Base-by-base conservation (phyloP, 495 filamentous ascomycete genomes). In the Penicillium atrosanguineum region DNA sequence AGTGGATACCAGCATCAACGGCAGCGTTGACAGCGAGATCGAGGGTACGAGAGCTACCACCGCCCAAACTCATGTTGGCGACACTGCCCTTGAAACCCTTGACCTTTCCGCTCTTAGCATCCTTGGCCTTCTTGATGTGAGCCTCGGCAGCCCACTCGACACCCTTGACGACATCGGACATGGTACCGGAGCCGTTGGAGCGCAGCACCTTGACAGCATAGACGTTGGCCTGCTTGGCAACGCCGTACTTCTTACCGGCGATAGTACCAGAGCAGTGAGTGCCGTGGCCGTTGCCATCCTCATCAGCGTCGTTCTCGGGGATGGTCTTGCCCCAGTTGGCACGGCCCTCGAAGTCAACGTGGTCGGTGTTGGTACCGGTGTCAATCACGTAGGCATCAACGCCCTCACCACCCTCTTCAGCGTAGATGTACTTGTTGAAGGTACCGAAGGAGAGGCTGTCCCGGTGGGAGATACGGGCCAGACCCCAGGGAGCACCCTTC, bases 321-420 rank as follows among this genome's bases (percentile, higher is more conserved):
- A 99, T 88, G 50, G 95, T 99, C 85, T 95, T 91, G 69, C 93
- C 93, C 95, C 95, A 99, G 62, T 78, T 74, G 46, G 95, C 95
- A 68, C 95, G 91, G 49, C 91, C 95, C 70, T 91, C 92, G 58
- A 99, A 99, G 74, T 99, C 95, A 56, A 93, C 91, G 76, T 99
- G 95, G 8, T 91, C 81, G 55, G 81, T 63, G 80, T 96, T 95
- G 81, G 89, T 94, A 61, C 95, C 95, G 44, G 95, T 99, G 73
- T 99, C 95, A 69, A 99, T 95, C 51, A 97, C 88, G 69, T 99
- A 99, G 54, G 91, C 95, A 78, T 99, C 95, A 65, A 99, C 94
- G 72, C 95, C 95, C 77, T 97, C 92, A 68, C 95, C 95, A 66
- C 90, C 92, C 40, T 95, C 87, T 40, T 82, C 84, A 25, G 92